Evolutionary conservation across 2,329 filamentous ascomycete genomes (phyloP), one percentile per base, ranked within the genome.

Genomic region (Thielaviopsis populi): DNA sequence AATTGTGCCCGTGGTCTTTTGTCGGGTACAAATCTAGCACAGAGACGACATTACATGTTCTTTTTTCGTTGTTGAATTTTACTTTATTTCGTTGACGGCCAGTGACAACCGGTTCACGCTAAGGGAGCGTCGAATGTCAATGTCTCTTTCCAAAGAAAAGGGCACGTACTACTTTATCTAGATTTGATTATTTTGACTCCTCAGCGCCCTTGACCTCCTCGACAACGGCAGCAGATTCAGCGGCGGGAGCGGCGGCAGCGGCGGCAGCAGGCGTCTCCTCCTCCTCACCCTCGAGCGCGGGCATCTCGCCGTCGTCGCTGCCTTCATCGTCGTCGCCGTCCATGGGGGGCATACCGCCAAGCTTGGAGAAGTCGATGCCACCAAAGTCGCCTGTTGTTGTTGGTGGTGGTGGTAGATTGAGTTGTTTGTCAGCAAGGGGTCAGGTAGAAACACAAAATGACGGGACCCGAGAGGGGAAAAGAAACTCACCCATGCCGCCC

Each of bases 311-410:
- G 43, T 85, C 82, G 1, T 85, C 83, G 2, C 82, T 81, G 11
- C 81, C 82, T 1, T 79, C 78, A 24, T 80, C 78, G 5, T 78
- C 78, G 6, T 76, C 76, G 0, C 75, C 75, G 1, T 73, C 77
- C 30, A 79, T 67, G 33, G 48, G 65, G 40, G 67, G 68, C 3
- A 54, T 77, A 58, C 73, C 76, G 68, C 85, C 86, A 67, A 95
- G 86, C 81, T 95, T 95, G 71, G 88, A 94, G 84, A 95, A 95
- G 77, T 95, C 91, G 73, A 96, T 94, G 71, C 88, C 89, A 70
- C 88, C 85, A 68, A 94, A 89, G 75, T 90, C 89, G 69, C 84
- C 85, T 60, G 53, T 40, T n/a, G 30, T 24, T 50, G 46, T 10
- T 33, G 30, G 30, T 3, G 30, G 10, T 37, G 33, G 33, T 37